Evolutionary conservation across 371 early-diverging fungal species (phyloP), one percentile per base, ranked within the genome.

Genomic region (Catenaria anguillulae): DNA sequence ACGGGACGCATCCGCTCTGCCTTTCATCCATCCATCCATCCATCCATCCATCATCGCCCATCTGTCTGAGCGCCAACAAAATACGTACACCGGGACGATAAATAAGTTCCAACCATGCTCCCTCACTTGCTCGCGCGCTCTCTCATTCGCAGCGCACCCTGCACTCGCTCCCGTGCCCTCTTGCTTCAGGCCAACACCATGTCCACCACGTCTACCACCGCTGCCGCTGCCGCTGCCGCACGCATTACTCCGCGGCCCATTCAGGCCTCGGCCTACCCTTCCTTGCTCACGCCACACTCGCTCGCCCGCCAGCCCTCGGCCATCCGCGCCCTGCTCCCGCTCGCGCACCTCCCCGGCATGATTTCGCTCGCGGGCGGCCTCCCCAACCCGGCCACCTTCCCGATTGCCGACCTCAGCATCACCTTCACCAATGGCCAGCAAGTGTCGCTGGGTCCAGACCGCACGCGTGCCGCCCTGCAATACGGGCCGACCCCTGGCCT

Each of bases 311-410:
- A 74, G 63, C 76, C 75, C 12, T 76, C 76, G 21, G 76, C 78
- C 17, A 76, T 78, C 40, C 65, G 76, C 33, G 66, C 69, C 0
- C 63, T 78, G 55, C 72, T 68, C 54, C 73, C 73, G n/a, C 56
- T 73, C 24, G 33, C 68, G 56, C 21, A 64, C 19, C n/a, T 69
- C 10, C 81, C 84, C 10, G 74, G 73, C 33, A 80, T 83, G 87
- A 76, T 80, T 52, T 75, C 77, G 6, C 66, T 86, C 24, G 84
- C 80, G 26, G 87, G 85, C n/a, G 89, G 89, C 12, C 78, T 80
- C 50, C 90, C 89, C 23, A 80, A 88, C 63, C 75, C 83, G 4
- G 63, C 62, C 17, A 80, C 85, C 19, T 88, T 87, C 61, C 90
- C 90, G 35, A 84, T 81, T 68, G 80, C 73, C n/a, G 71, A 74